phyloP scores from a whole-genome alignment of 352 stramenopile species.

The Pythium insidiosum region DNA sequence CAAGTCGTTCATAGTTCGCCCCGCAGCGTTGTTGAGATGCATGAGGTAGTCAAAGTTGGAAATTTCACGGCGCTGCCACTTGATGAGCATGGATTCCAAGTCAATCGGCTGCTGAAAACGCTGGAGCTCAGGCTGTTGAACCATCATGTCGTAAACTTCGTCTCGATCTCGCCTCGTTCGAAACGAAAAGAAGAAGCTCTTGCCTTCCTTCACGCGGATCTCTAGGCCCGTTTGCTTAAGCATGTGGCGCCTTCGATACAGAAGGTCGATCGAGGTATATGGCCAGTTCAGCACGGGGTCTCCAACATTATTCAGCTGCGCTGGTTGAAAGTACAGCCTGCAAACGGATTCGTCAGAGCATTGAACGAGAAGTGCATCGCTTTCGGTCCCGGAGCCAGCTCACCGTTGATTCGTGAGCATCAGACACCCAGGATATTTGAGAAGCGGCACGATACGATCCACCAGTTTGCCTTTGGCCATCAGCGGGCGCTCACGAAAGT shows the following conservation, averaged over 20 bases:
- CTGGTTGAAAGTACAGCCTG: constrained; percentile 88
- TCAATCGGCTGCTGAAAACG: constrained; percentile 53
- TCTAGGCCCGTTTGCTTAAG: constrained; percentile 86
- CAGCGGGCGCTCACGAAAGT: constrained; percentile 85
- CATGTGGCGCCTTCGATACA: constrained; percentile 89
- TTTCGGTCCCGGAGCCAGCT: too few relatives aligned
- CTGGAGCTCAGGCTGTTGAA: constrained; percentile 60
- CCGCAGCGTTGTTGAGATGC: constrained; percentile 85
- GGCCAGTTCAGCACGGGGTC: constrained; percentile 83
- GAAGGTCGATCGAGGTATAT: constrained; percentile 64
- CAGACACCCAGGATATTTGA: constrained; percentile 87
- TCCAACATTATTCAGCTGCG: constrained; percentile 89
- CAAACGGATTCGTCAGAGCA: too few relatives aligned
- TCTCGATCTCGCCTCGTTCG: constrained; percentile 60
- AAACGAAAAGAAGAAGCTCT: constrained; percentile 82
- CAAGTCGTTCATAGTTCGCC: constrained; percentile 84
- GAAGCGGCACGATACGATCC: constrained; percentile 85
- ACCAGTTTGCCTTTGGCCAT: constrained; percentile 66
- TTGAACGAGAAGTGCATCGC: neutral
- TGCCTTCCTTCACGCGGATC: constrained; percentile 63
- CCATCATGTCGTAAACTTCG: constrained; percentile 81
- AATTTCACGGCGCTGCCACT: constrained; percentile 83
- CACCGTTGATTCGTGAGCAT: constrained; percentile 89
- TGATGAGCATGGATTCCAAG: constrained; percentile 68
- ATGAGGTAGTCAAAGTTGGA: constrained; percentile 94